A percentile compares a stretch with the other conserved stretches of the same genome.
phyloP scores from a whole-genome alignment of 2,329 filamentous ascomycete species.

The Chaetomium strumarium region DNA sequence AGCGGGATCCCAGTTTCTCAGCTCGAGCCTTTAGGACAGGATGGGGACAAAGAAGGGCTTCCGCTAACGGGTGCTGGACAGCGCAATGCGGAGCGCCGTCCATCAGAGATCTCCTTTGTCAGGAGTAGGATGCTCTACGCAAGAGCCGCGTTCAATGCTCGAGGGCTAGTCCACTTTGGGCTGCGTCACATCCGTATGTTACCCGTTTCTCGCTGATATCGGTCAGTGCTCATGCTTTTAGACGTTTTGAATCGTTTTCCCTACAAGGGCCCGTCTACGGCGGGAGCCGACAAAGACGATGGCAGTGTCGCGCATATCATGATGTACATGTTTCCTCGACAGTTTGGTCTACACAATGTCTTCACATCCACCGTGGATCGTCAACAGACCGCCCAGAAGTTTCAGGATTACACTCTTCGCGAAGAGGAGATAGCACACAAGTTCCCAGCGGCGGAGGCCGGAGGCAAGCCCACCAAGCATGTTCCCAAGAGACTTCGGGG shows the following conservation, averaged over 20 bases:
- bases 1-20: conserved; percentile 51
- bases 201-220: neutral
- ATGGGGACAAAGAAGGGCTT: conserved; percentile 5
- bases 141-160: conserved; percentile 62
- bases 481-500: conserved; percentile 67
- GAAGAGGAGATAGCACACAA: conserved; percentile 67
- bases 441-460: conserved; percentile 28
- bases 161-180: conserved; percentile 64
- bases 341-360: conserved; percentile 88
- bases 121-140: conserved; percentile 85
- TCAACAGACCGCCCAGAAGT: conserved; percentile 61
- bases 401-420: conserved; percentile 79
- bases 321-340: conserved; percentile 90
- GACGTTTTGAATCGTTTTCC: conserved; percentile 74
- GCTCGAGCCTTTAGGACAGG: conserved; percentile 26
- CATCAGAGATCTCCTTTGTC: conserved; percentile 65
- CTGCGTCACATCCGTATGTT: conserved; percentile 72
- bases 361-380: conserved; percentile 66
- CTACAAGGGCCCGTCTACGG: conserved; percentile 24
- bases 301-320: conserved; percentile 63
- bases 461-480: conserved; percentile 26
- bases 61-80: neutral
- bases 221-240: conserved; percentile 32
- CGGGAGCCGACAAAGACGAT: conserved; percentile 27
- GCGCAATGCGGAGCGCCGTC: conserved; percentile 24